Base-by-base conservation (phyloP, 148 eudicot species). In the Oxyria digyna region DNA sequence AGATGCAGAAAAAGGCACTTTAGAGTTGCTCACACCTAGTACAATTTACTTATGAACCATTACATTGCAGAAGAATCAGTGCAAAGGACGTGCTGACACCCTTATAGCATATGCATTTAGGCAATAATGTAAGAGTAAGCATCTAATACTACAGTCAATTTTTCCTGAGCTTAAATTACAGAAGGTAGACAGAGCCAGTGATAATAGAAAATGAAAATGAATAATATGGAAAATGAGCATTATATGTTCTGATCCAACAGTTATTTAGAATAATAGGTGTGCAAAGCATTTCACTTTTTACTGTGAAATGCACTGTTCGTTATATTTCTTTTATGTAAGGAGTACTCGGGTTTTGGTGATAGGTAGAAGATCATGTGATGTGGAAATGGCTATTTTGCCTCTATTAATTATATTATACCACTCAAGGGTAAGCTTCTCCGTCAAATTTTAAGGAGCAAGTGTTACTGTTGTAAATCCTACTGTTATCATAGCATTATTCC, bases 11-110 rank as follows among this genome's bases (percentile, higher is more conserved):
- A 24, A 26, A 24, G 33, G 8, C 23, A 55, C 57, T 24, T 55
- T 13, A 12, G 33, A 26, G 32, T 33, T 55, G 26, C 32, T 55
- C 33, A 55, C 33, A 24, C 33, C 57, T 50, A 21, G 27, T 50
- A 21, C n/a, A 18, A 50, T 50, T 17, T 20, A 10, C 20, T n/a
- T 6, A 10, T 50, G 20, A 14, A 55, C 33, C 15, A 3, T 55
- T 12, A 26, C 32, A 12, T 55, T 3, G 17, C 62, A 55, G 32
- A 55, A 55, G 31, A 23, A 55, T 50, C 57, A 8, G 13, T 21
- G 62, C 62, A 55, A 55, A 55, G 14, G 62, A 24, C 62, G 23
- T 55, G 62, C 62, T 24, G 15, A 55, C n/a, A 55, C 62, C 31
- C 33, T 17, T 46, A n/a, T 46, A 55, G 31, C 33, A 52, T 17